Conservation (phyloP, 2,329 filamentous ascomycete genomes). For the Pseudomassariella vexata region DNA sequence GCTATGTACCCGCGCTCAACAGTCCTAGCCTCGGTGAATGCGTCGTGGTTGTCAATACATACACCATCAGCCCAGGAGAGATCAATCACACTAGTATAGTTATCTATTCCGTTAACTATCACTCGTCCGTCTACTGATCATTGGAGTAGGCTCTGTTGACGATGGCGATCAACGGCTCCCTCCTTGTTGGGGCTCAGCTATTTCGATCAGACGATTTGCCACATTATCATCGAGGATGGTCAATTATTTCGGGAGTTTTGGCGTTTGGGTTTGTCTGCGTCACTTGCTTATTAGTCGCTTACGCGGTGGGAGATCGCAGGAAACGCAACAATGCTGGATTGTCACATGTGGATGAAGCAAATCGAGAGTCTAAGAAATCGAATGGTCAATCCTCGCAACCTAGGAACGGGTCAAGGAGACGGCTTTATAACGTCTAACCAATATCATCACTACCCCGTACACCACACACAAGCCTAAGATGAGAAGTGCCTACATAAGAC, state of each 20-base stretch:
- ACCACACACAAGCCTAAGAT: too few species aligned
- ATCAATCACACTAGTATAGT: conserved; percentile 4
- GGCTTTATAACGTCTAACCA: too few species aligned
- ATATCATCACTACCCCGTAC: too few species aligned
- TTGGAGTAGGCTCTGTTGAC: neutral
- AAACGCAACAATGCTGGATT: too few species aligned
- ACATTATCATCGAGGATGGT: conserved; percentile 1
- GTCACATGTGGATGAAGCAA: too few species aligned
- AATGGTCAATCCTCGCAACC: too few species aligned
- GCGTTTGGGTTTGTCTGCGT: neutral
- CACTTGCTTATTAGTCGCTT: too few species aligned
- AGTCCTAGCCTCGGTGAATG: conserved; percentile 1
- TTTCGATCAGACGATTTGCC: conserved; percentile 3
- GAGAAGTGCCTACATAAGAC: too few species aligned
- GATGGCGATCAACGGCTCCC: conserved; percentile 2
- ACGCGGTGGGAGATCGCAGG: too few species aligned
- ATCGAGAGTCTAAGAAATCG: too few species aligned
- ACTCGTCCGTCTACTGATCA: neutral
- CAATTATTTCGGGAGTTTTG: conserved; percentile 1
- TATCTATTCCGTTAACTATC: neutral
- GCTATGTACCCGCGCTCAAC: neutral
- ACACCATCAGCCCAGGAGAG: conserved; percentile 1
- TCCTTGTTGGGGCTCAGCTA: conserved; percentile 3
- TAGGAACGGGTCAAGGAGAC: too few species aligned
- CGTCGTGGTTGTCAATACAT: conserved; percentile 4